Percentiles rank a stretch among this genome's conserved stretches.
Conservation (phyloP, 148 eudicot genomes). For the Selenicereus undatus region DNA sequence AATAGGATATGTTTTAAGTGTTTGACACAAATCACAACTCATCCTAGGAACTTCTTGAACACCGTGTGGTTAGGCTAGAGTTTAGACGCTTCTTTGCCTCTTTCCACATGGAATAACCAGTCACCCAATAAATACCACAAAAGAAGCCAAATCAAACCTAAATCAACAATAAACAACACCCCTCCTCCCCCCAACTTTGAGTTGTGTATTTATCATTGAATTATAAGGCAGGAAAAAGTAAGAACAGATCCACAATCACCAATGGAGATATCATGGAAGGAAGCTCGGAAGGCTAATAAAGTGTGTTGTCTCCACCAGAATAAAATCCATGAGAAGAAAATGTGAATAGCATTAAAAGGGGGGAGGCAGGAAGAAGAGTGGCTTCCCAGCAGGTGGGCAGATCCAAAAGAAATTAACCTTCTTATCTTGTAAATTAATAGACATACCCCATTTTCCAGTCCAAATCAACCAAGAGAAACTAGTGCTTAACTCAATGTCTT, state of each 20-base stretch:
- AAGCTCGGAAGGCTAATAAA: not conserved
- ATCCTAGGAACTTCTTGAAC: not conserved
- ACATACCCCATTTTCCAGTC: no score
- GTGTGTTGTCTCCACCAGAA: not conserved
- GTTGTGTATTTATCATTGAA: not conserved
- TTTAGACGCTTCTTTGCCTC: not conserved
- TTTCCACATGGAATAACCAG: not conserved
- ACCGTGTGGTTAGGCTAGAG: not conserved
- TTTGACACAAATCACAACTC: not conserved
- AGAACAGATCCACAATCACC: not conserved
- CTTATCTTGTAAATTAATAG: no score
- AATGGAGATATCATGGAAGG: not conserved
- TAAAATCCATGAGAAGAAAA: not conserved
- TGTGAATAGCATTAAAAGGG: not conserved
- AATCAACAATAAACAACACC: not conserved
- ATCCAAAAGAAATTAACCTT: no score
- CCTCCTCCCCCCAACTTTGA: not conserved
- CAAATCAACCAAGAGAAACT: not conserved
- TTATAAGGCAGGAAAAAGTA: not conserved
- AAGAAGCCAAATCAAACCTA: not conserved
- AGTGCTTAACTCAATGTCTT: not conserved
- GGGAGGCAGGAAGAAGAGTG: no score
- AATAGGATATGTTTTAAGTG: not conserved
- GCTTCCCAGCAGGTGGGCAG: no score
- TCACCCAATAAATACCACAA: not conserved